Evolutionary conservation across 345 rosid species (phyloP), one percentile per base, ranked within the genome.

Genomic region (Gossypium rotundifolium): DNA sequence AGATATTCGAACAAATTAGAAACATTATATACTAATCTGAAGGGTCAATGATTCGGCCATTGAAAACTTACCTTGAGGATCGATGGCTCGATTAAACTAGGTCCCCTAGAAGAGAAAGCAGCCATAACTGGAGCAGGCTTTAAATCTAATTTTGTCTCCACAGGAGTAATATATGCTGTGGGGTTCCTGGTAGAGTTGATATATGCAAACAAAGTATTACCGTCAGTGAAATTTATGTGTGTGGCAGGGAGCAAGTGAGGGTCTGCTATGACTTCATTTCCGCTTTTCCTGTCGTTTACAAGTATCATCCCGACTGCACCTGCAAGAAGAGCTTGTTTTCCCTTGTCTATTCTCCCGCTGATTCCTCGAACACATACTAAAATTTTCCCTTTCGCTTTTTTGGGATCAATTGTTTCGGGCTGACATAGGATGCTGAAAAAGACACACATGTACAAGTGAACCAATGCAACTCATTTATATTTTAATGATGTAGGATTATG

Each of bases 251-350:
- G 87, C 3, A 83, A n/a, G 23, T 83, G 85, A 42, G 85, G 38
- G 20, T 83, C 81, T 0, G 86, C 83, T 0, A 77, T 10, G 17
- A 84, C 2, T 25, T 81, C 81, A 42, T 79, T 75, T 5, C 78
- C 87, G 11, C 20, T 61, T 0, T 4, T 6, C 65, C 72, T 33
- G 64, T 79, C 80, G 53, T 90, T 88, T 2, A 75, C 82, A 23
- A 87, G 75, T 64, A 88, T 80, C 89, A 88, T 84, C 57, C 91
- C 91, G 1, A 74, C 85, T 0, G 88, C 95, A 0, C 91, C 90
- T 0, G 85, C 87, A 11, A 57, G 68, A 9, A 74, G 51, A 64
- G 83, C 90, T 14, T 65, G 64, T 1, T 27, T n/a, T 2, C 90
- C 88, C 29, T 82, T 78, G 3, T 83, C 80, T 13, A 65, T 66